These are phyloP conservation scores for Fistulinella prunicolor DNA, from an alignment of 768 basidiomycete species.

Conservation along the genomic window DNA sequence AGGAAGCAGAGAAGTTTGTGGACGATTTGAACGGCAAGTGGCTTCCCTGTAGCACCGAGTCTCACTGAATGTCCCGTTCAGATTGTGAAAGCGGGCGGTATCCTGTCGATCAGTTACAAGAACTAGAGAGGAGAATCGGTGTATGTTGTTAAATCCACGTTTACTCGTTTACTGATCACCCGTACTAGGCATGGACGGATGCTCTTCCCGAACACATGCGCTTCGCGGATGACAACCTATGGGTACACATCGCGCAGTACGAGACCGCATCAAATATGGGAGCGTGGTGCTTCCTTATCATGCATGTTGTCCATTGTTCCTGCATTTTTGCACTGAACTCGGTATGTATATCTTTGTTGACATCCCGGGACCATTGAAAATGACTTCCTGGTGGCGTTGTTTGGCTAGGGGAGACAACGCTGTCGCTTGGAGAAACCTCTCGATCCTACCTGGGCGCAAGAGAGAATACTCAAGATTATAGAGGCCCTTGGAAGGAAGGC, in stretches of 20 bases:
- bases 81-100: constrained; percentile 26
- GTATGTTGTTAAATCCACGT: constrained; percentile 8
- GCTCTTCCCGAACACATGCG: constrained; percentile 69
- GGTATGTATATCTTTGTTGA: constrained; percentile 40
- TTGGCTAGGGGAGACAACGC: constrained; percentile 30
- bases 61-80: constrained; percentile 26
- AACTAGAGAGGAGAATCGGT: constrained; percentile 46
- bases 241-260: constrained; percentile 71
- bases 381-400: not conserved
- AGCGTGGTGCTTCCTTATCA: constrained; percentile 77
- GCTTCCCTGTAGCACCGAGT: not conserved
- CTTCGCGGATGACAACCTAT: constrained; percentile 66
- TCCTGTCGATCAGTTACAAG: constrained; percentile 36
- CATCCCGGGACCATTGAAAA: not conserved
- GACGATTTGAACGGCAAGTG: constrained; percentile 48
- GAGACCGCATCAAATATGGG: constrained; percentile 76
- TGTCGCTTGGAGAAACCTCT: constrained; percentile 26
- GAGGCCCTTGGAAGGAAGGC: constrained; percentile 39
- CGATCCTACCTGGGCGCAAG: constrained; percentile 34
- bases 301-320: constrained; percentile 72
- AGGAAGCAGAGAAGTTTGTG: constrained; percentile 55
- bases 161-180: constrained; percentile 6
- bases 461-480: constrained; percentile 40
- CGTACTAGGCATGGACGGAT: constrained; percentile 55
- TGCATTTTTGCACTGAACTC: constrained; percentile 60